Evolutionary conservation across 441 rosid species (phyloP), one percentile per base, ranked within the genome.

Genomic region (Brassica hybrid): DNA sequence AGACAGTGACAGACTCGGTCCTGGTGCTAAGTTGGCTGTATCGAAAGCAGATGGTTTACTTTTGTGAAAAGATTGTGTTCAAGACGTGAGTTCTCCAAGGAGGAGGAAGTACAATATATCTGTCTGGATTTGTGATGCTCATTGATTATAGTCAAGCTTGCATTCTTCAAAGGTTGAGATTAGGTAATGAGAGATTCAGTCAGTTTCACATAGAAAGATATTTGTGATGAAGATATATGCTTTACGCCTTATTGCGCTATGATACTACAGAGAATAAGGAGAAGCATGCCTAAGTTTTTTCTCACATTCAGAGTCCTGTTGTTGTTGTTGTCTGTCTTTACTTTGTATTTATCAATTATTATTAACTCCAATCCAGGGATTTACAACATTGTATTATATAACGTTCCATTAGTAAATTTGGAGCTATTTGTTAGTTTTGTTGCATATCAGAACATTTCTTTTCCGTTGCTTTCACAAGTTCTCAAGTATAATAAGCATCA

Each of bases 331-430:
- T 48, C 17, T 13, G 60, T 38, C 73, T 18, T 16, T 54, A 25
- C 67, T 4, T 41, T 76, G 75, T 76, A 76, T 71, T 41, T 65
- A 63, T 65, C 21, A 10, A 18, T 18, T 16, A 50, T 3, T 27
- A 10, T 57, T 3, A 6, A 54, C 57, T 69, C 19, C 75, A 12
- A 14, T 64, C 36, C 36, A 45, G 14, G 67, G 77, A 36, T 23
- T 67, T 16, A 38, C 60, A 73, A 73, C 71, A 68, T 30, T 73
- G 71, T 73, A 41, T 73, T 9, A 3, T 71, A 56, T 64, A 3
- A 69, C 36, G 41, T 65, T 18, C 17, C 73, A 65, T 18, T 66
- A 21, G 32, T 14, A 71, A 25, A 11, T 27, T 25, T 52, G 19
- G 61, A 23, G 45, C 23, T n/a, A 2, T 32, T 14, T 6, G n/a